Base-by-base conservation (phyloP, 2,329 filamentous ascomycete species). In the Fusarium falciforme region DNA sequence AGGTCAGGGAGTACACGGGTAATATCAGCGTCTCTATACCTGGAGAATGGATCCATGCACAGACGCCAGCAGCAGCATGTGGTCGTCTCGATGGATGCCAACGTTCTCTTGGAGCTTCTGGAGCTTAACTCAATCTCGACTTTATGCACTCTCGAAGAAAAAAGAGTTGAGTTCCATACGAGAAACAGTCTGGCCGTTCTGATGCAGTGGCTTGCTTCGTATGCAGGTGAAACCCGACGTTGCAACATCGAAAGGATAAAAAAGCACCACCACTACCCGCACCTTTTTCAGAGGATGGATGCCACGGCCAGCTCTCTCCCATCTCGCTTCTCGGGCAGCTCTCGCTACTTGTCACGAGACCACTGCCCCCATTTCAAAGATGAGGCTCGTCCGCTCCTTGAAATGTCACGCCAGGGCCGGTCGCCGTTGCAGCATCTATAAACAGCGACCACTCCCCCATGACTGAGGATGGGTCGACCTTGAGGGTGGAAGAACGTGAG, bases 171-270 rank as follows among this genome's bases (percentile, higher is more conserved):
- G 61, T 58, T 52, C 60, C 59, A 70, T 68, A 64, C 63, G 54
- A 64, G 55, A 47, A 57, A 25, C 58, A 54, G 20, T 33, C 60
- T 36, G 63, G 40, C 31, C 54, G 44, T 63, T 74, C 71, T 74
- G 71, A 72, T 74, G 71, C 68, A 74, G 68, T 74, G 71, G 71
- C 71, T 74, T 74, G 52, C 68, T 63, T 74, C 68, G 61, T 72
- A 72, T 64, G 40, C 64, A 65, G 52, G 62, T 74, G 71, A 74
- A 74, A 74, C 71, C 64, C 68, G 55, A 66, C 47, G 68, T 61
- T 66, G 68, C 57, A 64, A 61, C 71, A 74, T 68, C 20, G 55
- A 40, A 35, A 72, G 38, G 20, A 38, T 27, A 57, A 42, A 54
- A 54, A 57, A 54, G n/a, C 22, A 58, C 22, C 22, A 25, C 38